Evolutionary conservation across 306 rosid species (phyloP).

Genomic region (Alnus glutinosa): DNA sequence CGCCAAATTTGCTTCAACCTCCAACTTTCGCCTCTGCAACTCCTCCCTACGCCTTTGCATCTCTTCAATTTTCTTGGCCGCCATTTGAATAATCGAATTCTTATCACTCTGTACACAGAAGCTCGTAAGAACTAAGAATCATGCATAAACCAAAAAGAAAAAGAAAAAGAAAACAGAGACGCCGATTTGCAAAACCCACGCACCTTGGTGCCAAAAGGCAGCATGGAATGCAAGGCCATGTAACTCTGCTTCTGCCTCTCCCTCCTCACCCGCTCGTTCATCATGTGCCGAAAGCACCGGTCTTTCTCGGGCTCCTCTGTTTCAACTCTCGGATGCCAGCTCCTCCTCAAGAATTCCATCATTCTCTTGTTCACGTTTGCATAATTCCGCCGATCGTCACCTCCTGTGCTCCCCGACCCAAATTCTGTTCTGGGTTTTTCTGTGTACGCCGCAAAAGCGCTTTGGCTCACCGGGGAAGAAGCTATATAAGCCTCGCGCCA

Average conservation of each 20-base stretch:
- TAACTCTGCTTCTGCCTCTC: constrained; percentile 45
- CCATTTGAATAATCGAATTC: constrained; percentile 41
- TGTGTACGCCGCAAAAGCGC: constrained; percentile 33
- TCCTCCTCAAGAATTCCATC: constrained; percentile 30
- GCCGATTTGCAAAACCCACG: not conserved
- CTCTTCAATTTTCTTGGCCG: constrained; percentile 28
- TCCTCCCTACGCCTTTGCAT: constrained; percentile 24
- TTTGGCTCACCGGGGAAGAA: constrained; percentile 3
- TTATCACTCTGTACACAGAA: constrained; percentile 41
- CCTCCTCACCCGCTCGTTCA: constrained; percentile 51
- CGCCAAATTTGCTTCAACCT: constrained; percentile 30
- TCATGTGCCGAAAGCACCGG: constrained; percentile 38
- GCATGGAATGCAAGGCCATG: constrained; percentile 33
- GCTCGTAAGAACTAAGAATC: not conserved
- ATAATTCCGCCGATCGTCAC: not conserved
- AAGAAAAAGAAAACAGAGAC: too few relatives aligned
- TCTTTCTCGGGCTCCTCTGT: constrained; percentile 14
- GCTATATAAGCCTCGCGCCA: constrained; percentile 23
- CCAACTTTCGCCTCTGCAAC: constrained; percentile 28
- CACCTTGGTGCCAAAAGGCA: constrained; percentile 46
- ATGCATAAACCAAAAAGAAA: not conserved
- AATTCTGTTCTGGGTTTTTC: not conserved
- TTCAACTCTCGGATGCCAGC: not conserved
- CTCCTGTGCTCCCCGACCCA: not conserved
- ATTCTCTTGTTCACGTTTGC: constrained; percentile 35